Evolutionary conservation across 228 moss, liverwort and hornwort genomes (phyloP).

Genomic region (Sphagnum fallax): DNA sequence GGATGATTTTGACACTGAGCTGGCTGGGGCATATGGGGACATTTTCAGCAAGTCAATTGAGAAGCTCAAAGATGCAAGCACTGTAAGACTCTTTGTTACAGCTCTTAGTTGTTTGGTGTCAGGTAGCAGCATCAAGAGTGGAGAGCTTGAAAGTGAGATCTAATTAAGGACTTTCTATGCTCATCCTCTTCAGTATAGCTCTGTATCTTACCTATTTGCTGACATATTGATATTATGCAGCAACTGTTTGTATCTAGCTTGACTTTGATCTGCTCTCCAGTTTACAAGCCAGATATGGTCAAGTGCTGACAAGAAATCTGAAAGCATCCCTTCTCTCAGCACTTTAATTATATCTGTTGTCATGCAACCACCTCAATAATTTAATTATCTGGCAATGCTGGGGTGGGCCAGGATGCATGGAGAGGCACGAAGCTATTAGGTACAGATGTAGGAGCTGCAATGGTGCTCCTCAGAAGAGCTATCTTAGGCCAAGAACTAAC

Average conservation of each 20-base stretch:
- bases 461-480: conserved; percentile 53
- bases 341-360: no score
- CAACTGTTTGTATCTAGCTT: no score
- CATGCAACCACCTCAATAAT: neutral
- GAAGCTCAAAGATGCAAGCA: conserved; percentile 46
- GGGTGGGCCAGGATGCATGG: conserved; percentile 43
- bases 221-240: no score
- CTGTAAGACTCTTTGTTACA: conserved; percentile 21
- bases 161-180: no score
- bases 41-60: conserved; percentile 47
- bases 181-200: neutral
- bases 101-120: no score
- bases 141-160: no score
- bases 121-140: no score
- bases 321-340: no score
- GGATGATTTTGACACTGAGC: conserved; percentile 28
- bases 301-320: no score
- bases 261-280: no score
- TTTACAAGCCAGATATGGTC: no score
- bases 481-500: conserved; percentile 44
- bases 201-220: neutral
- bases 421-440: conserved; percentile 62
- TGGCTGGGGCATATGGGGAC: conserved; percentile 19
- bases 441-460: conserved; percentile 51
- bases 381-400: neutral